A percentile compares a stretch with the other conserved stretches of the same genome.
These are phyloP conservation scores for Xylariaceae sp. DNA, from an alignment of 2,329 filamentous ascomycete species.

Conservation along the genomic window DNA sequence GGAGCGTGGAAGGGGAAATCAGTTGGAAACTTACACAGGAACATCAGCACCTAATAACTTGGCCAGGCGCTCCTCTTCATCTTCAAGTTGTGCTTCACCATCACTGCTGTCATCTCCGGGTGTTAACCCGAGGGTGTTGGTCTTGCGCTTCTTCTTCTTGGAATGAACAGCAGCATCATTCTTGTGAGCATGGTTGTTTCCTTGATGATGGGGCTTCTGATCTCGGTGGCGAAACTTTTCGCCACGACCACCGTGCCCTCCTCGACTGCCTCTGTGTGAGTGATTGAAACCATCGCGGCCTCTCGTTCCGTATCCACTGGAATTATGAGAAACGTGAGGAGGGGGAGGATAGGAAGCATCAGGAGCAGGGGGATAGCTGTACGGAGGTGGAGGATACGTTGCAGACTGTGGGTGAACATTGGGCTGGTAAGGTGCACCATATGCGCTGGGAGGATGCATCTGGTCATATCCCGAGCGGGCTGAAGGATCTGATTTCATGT, in stretches of 20 bases:
- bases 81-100: slow-evolving; percentile 63
- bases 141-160: slow-evolving; percentile 69
- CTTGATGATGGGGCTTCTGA: slow-evolving; percentile 30
- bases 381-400: slow-evolving; percentile 28
- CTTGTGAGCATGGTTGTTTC: slow-evolving; percentile 44
- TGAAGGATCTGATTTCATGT: slow-evolving; percentile 26
- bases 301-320: slow-evolving; percentile 10
- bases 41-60: slow-evolving; percentile 54
- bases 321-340: slow-evolving; percentile 32
- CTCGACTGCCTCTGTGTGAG: slow-evolving; percentile 34
- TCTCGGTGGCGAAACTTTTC: slow-evolving; percentile 38
- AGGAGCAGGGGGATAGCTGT: slow-evolving; percentile 38
- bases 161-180: slow-evolving; percentile 45
- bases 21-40: slow-evolving; percentile 54
- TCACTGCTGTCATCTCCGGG: slow-evolving; percentile 55
- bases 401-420: slow-evolving; percentile 38
- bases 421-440: slow-evolving; percentile 39
- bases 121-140: slow-evolving; percentile 68
- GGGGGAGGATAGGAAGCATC: slow-evolving; percentile 34
- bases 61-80: slow-evolving; percentile 61
- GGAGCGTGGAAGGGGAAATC: background rate
- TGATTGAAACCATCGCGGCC: slow-evolving; percentile 20
- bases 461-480: slow-evolving; percentile 33
- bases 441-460: slow-evolving; percentile 33
- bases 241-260: slow-evolving; percentile 37